Evolutionary conservation across 768 basidiomycete species (phyloP).

Genomic region (Russula dissimulans): DNA sequence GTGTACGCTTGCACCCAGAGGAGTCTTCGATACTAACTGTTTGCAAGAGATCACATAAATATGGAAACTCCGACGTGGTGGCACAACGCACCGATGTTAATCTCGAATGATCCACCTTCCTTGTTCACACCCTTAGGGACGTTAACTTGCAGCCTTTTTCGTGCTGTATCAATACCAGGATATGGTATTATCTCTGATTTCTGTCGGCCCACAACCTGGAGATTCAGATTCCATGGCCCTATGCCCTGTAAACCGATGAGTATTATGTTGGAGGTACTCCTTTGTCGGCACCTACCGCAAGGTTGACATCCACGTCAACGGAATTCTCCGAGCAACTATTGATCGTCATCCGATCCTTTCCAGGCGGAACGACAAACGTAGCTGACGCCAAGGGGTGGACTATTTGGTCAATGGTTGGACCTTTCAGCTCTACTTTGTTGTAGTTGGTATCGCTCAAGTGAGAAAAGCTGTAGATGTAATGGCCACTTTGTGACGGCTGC

Average conservation of each 20-base stretch:
- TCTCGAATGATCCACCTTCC: constrained; percentile 69
- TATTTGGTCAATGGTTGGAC: constrained; percentile 74
- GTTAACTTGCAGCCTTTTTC: constrained; percentile 50
- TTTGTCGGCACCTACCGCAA: constrained; percentile 44
- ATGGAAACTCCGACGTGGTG: background rate
- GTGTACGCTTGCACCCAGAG: constrained; percentile 71
- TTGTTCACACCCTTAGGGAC: constrained; percentile 58
- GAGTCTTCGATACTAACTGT: constrained; percentile 79
- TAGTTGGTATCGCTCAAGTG: constrained; percentile 82
- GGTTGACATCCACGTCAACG: constrained; percentile 71
- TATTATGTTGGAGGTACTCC: background rate
- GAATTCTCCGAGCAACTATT: constrained; percentile 72
- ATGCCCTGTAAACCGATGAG: constrained; percentile 48
- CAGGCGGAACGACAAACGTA: constrained; percentile 44
- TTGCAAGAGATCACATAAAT: constrained; percentile 14
- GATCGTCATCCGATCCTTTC: constrained; percentile 44
- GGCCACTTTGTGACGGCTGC: constrained; percentile 83
- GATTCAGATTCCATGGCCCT: constrained; percentile 80
- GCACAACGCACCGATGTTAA: constrained; percentile 53
- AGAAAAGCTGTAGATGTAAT: constrained; percentile 76
- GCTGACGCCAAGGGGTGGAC: constrained; percentile 85
- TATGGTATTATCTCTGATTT: constrained; percentile 51
- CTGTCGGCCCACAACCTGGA: constrained; percentile 71
- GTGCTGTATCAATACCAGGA: constrained; percentile 43
- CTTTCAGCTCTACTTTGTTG: constrained; percentile 59